Evolutionary conservation across 352 stramenopile species (phyloP).

Genomic region (Globisporangium alternatum): DNA sequence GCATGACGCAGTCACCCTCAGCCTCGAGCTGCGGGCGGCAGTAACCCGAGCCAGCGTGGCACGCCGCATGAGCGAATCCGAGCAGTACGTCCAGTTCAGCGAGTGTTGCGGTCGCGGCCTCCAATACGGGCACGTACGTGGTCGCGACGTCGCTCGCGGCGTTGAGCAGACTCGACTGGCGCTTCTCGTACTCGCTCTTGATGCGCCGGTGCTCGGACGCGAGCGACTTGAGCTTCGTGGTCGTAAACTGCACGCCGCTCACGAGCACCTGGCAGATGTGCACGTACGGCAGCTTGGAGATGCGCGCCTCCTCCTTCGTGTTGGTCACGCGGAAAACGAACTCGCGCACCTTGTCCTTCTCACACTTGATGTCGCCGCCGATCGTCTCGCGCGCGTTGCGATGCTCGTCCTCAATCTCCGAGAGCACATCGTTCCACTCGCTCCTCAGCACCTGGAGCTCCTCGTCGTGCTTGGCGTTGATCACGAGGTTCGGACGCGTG

Average conservation of each 20-base stretch:
- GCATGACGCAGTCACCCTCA: constrained; percentile 56
- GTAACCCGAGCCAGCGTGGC: constrained; percentile 86
- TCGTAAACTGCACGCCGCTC: constrained; percentile 98
- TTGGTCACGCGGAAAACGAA: constrained; percentile 94
- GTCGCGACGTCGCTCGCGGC: constrained; percentile 93
- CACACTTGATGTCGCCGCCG: constrained; percentile 87
- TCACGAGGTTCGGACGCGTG: constrained; percentile 67
- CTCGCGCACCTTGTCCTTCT: constrained; percentile 89
- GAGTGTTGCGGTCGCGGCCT: constrained; percentile 85
- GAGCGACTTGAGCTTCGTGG: constrained; percentile 86
- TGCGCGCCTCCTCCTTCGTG: constrained; percentile 90
- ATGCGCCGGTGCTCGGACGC: constrained; percentile 84
- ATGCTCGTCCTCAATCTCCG: constrained; percentile 83
- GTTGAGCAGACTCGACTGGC: constrained; percentile 88
- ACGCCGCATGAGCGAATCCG: constrained; percentile 93
- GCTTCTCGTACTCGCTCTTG: constrained; percentile 89
- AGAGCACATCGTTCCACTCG: constrained; percentile 71
- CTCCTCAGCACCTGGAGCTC: constrained; percentile 71
- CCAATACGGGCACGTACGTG: constrained; percentile 96
- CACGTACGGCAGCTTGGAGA: constrained; percentile 87
- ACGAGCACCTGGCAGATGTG: constrained; percentile 95
- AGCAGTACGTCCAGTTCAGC: constrained; percentile 94
- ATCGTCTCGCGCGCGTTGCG: constrained; percentile 55
- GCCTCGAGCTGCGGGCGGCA: constrained; percentile 58
- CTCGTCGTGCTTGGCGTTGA: constrained; percentile 85